phyloP scores from a whole-genome alignment of 148 eudicot genomes.

The Agrostemma githago region DNA sequence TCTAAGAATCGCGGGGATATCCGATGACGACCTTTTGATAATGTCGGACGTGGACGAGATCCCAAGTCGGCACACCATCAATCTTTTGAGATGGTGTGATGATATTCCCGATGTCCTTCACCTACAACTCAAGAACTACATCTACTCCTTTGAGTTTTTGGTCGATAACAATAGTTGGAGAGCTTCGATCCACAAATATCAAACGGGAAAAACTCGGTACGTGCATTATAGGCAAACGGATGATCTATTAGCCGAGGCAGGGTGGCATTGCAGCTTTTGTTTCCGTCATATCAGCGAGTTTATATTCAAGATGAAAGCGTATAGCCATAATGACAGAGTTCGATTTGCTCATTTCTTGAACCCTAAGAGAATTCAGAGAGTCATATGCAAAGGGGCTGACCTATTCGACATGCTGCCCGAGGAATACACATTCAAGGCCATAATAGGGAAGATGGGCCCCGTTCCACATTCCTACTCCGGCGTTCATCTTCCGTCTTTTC shows the following conservation, averaged over 20 bases:
- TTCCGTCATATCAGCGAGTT: slow-evolving; percentile 60
- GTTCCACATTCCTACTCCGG: slow-evolving; percentile 77
- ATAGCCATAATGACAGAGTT: slow-evolving; percentile 68
- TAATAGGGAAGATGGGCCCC: slow-evolving; percentile 76
- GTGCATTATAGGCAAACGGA: slow-evolving; percentile 72
- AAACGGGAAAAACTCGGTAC: slow-evolving; percentile 57
- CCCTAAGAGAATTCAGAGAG: slow-evolving; percentile 57
- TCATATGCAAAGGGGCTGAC: slow-evolving; percentile 71
- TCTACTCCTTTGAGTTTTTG: slow-evolving; percentile 71
- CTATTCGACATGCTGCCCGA: slow-evolving; percentile 77
- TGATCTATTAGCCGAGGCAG: slow-evolving; percentile 56
- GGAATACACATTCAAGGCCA: slow-evolving; percentile 68
- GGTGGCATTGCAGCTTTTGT: slow-evolving; percentile 91
- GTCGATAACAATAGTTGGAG: slow-evolving; percentile 71
- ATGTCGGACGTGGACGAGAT: slow-evolving; percentile 89
- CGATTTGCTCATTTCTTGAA: slow-evolving; percentile 56
- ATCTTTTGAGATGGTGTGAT: slow-evolving; percentile 82
- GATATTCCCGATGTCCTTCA: slow-evolving; percentile 61
- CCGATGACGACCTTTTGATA: slow-evolving; percentile 64
- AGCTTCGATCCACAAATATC: slow-evolving; percentile 67
- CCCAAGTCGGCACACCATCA: slow-evolving; percentile 70
- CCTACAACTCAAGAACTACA: slow-evolving; percentile 61
- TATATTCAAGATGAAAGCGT: slow-evolving; percentile 83
- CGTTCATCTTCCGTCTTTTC: slow-evolving; percentile 64
- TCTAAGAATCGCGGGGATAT: slow-evolving; percentile 59